Evolutionary conservation across 306 rosid species (phyloP), one percentile per base, ranked within the genome.

Genomic region (Citrullus amarus): DNA sequence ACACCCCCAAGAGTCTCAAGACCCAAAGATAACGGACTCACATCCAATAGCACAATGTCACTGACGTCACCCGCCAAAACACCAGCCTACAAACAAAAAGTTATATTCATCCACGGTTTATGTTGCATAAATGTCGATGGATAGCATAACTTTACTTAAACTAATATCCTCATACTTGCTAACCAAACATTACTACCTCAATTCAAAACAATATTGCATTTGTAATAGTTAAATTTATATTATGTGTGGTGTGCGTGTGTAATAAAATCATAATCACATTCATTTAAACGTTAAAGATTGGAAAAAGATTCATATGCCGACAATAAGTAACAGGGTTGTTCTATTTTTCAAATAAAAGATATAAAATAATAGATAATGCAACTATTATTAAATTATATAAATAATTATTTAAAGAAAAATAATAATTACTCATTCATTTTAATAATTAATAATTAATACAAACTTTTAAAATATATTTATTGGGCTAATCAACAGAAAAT

Each of bases 1-100:
- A 93, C 97, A 73, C 98, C 98, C 72, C 98, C 98, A 0, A 93
- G 88, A 38, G 98, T 93, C 85, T 93, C 98, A 57, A 93, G 80
- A 82, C 98, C 98, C 75, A 93, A 66, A 12, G 98, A 93, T 71
- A 93, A 67, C 17, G 98, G 97, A 65, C 86, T 73, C 55, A 93
- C 98, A 83, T 93, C 98, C 89, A 93, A 84, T 7, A 93, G 89
- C 43, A 93, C 98, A 81, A 93, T 93, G 86, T 93, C 91, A 62
- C 96, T 90, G 41, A 93, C 97, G 81, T 93, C 98, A 69, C 98
- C 98, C 69, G 97, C 82, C 91, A 93, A 82, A 20, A 91, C 97
- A 81, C 97, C 98, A 78, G 98, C 98, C 98, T 93, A 78, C 20
- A 72, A 82, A 58, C 63, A 82, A 14, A 16, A 38, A 66, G 17